Base-by-base conservation (phyloP, 768 basidiomycete species). In the Russula griseocarnosa region DNA sequence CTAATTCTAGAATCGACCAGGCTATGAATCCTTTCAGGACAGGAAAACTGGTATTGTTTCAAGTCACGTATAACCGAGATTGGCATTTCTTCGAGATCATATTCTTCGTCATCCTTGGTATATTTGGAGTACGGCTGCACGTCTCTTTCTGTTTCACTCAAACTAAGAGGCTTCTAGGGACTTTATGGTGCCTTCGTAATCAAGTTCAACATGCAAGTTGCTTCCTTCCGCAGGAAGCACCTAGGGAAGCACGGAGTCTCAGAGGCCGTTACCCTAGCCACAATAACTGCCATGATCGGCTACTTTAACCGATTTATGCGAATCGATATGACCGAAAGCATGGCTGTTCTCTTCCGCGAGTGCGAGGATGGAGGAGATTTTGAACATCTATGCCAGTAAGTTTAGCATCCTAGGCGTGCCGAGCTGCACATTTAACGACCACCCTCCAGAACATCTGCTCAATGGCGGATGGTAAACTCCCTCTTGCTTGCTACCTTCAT, bases 31-130 rank as follows among this genome's bases (percentile, higher is more conserved):
- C 97, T 2, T 99, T 94, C 77, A 84, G 95, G 42, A 98, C 97
- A 0, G 97, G 96, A 24, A 98, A 98, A 74, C 85, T 99, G 30
- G 97, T 99, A 71, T 77, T 98, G 65, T 99, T 99, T 78, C 95
- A 98, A 73, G 93, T 99, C 70, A 95, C 94, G 2, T 99, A 98
- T 74, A 91, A 90, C 72, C 83, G 96, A 36, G 94, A 94, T 71
- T 99, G 97, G 97, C 97, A 98, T 73, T 98, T 96, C 77, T 98
- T 98, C 72, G 97, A 98, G 72, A 91, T 99, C 56, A 88, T 97
- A 20, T 96, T 96, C 74, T 99, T 95, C 75, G 81, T 98, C 58
- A 84, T 98, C 63, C 84, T 99, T 47, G 97, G 97, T 11, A 82
- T 98, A 66, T 99, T 99, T 74, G 97, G 97, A 54, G 96, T 96